phyloP scores from a whole-genome alignment of 2,329 filamentous ascomycete species.

The Stagonosporopsis rhizophila region DNA sequence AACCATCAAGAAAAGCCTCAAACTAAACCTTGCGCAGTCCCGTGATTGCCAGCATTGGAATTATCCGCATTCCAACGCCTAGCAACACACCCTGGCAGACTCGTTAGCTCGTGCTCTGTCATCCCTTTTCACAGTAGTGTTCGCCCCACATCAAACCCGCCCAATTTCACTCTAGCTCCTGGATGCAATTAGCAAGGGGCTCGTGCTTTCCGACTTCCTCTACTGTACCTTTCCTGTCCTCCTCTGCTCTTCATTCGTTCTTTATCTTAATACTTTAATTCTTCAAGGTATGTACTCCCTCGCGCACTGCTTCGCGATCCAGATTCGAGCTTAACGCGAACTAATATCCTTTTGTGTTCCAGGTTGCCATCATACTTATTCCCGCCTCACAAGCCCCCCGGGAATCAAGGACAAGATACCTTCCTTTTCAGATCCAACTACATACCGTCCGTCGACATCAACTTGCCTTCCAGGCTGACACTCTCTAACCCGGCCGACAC shows the following conservation, averaged over 20 bases:
- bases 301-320: conserved; percentile 27
- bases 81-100: conserved; percentile 55
- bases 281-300: conserved; percentile 51
- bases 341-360: conserved; percentile 29
- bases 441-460: conserved; percentile 61
- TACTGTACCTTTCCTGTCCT: conserved; percentile 44
- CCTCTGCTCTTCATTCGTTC: conserved; percentile 46
- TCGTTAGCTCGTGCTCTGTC: conserved; percentile 64
- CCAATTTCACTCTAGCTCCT: conserved; percentile 50
- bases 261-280: conserved; percentile 58
- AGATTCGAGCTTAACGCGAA: conserved; percentile 19
- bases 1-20: conserved; percentile 1
- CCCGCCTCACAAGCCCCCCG: conserved; percentile 45
- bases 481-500: conserved; percentile 55
- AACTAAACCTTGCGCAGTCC: conserved; percentile 42
- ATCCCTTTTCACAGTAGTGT: conserved; percentile 44
- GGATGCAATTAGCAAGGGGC: conserved; percentile 55
- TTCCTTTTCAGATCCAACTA: conserved; percentile 62
- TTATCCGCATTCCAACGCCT: conserved; percentile 55
- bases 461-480: conserved; percentile 57
- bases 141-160: conserved; percentile 46
- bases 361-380: conserved; percentile 47
- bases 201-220: conserved; percentile 43
- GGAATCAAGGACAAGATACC: conserved; percentile 45
- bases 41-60: conserved; percentile 48